These are phyloP conservation scores for Cyclostephanos tholiformis DNA, from an alignment of 108 stramenopile genomes.

Conservation along the genomic window DNA sequence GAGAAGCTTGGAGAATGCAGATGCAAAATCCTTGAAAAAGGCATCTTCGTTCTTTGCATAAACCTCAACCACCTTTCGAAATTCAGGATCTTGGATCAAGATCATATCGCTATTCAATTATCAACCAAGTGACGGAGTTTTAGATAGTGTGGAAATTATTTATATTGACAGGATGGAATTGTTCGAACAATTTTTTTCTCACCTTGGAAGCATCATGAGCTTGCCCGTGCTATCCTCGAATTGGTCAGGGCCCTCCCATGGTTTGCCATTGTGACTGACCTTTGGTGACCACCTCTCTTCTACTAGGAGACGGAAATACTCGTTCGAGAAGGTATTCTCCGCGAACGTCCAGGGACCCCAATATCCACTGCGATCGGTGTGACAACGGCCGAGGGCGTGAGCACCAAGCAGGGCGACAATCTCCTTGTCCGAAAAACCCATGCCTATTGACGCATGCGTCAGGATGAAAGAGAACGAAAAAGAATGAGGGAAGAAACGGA, in stretches of 20 bases:
- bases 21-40: slow-evolving; percentile 87
- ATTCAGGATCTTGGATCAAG: slow-evolving; percentile 82
- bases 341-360: slow-evolving; percentile 93
- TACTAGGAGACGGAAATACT: slow-evolving; percentile 94
- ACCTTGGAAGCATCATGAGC: slow-evolving; percentile 73
- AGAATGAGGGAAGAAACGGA: slow-evolving; percentile 2
- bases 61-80: slow-evolving; percentile 80
- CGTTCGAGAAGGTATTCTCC: slow-evolving; percentile 95
- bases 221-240: slow-evolving; percentile 89
- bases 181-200: slow-evolving; percentile 1
- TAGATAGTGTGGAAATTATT: neutral
- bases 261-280: slow-evolving; percentile 89
- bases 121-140: neutral
- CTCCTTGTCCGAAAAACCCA: slow-evolving; percentile 81
- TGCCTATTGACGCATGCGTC: slow-evolving; percentile 13
- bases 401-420: slow-evolving; percentile 98
- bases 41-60: slow-evolving; percentile 94
- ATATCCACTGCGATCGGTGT: slow-evolving; percentile 89
- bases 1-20: slow-evolving; percentile 82
- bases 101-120: slow-evolving; percentile 68
- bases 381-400: slow-evolving; percentile 95
- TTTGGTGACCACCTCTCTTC: slow-evolving; percentile 90
- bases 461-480: slow-evolving; percentile 3
- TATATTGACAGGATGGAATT: neutral
- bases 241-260: slow-evolving; percentile 89